phyloP scores from a whole-genome alignment of 257 asterid species.

The Primulina eburnea region DNA sequence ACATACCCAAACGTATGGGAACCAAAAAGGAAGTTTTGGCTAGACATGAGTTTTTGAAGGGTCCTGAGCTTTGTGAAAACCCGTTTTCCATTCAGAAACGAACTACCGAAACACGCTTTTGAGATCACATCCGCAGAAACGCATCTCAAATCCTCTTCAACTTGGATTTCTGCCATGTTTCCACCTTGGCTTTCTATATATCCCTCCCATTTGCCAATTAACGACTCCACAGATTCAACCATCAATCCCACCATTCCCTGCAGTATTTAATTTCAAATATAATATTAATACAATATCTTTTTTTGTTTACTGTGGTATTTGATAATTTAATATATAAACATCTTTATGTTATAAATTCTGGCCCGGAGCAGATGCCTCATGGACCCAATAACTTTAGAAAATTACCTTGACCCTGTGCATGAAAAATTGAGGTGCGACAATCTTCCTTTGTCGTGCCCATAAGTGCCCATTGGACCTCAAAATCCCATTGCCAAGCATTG shows the following conservation, averaged over 20 bases:
- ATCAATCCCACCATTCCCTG: constrained; percentile 75
- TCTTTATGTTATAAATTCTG: too few relatives aligned
- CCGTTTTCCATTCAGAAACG: constrained; percentile 57
- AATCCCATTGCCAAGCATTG: constrained; percentile 87
- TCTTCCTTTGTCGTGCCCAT: constrained; percentile 82
- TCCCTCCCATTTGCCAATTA: constrained; percentile 56
- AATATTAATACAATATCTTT: too few relatives aligned
- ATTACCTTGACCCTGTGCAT: constrained; percentile 84
- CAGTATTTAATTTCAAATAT: neutral
- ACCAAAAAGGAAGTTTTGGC: constrained; percentile 57
- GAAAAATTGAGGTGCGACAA: constrained; percentile 75
- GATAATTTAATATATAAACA: too few relatives aligned
- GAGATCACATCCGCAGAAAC: constrained; percentile 84
- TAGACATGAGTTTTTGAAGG: constrained; percentile 59
- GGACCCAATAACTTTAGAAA: too few relatives aligned
- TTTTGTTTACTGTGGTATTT: too few relatives aligned
- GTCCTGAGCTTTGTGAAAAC: constrained; percentile 78
- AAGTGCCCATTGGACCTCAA: constrained; percentile 73
- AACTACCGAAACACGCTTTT: constrained; percentile 83
- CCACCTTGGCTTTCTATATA: constrained; percentile 39
- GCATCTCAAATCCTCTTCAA: constrained; percentile 64
- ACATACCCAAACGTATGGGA: constrained; percentile 49
- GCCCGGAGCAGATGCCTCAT: too few relatives aligned
- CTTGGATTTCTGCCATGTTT: constrained; percentile 48
- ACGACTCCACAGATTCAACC: constrained; percentile 56